A percentile compares a stretch with the other conserved stretches of the same genome.
Conservation (phyloP, 2,329 filamentous ascomycete genomes). For the Juglanconis juglandina region DNA sequence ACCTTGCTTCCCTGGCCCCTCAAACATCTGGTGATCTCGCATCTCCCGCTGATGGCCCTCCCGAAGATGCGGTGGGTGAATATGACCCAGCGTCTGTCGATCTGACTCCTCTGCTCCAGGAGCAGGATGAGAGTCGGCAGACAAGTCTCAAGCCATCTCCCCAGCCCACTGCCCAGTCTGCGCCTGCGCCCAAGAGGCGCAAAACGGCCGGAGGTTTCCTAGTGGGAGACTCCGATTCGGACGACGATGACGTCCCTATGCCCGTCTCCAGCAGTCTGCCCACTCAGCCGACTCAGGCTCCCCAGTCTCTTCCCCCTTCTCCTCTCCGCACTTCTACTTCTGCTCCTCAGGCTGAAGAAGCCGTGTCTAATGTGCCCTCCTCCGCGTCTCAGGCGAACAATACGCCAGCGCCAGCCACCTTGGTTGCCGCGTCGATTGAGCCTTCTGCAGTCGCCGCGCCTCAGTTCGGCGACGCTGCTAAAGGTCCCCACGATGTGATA, state of each 20-base stretch:
- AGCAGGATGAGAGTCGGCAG: constrained; percentile 10
- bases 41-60: constrained; percentile 38
- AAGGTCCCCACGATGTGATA: constrained; percentile 15
- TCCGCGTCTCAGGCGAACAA: constrained; percentile 25
- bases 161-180: constrained; percentile 27
- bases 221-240: constrained; percentile 58
- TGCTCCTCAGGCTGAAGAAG: constrained; percentile 27
- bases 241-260: constrained; percentile 39
- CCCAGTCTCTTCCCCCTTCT: constrained; percentile 19
- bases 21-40: constrained; percentile 48
- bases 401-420: constrained; percentile 13
- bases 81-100: constrained; percentile 57
- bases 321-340: constrained; percentile 18
- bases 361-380: constrained; percentile 32
- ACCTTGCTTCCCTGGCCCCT: constrained; percentile 41
- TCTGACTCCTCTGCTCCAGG: constrained; percentile 25
- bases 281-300: constrained; percentile 17
- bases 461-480: constrained; percentile 69
- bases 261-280: constrained; percentile 23
- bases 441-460: constrained; percentile 28
- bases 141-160: constrained; percentile 24
- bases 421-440: constrained; percentile 35
- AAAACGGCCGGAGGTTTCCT: constrained; percentile 59
- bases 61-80: constrained; percentile 49
- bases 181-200: constrained; percentile 47